phyloP scores from a whole-genome alignment of 2,329 filamentous ascomycete genomes.

The Thielaviopsis punctulata region DNA sequence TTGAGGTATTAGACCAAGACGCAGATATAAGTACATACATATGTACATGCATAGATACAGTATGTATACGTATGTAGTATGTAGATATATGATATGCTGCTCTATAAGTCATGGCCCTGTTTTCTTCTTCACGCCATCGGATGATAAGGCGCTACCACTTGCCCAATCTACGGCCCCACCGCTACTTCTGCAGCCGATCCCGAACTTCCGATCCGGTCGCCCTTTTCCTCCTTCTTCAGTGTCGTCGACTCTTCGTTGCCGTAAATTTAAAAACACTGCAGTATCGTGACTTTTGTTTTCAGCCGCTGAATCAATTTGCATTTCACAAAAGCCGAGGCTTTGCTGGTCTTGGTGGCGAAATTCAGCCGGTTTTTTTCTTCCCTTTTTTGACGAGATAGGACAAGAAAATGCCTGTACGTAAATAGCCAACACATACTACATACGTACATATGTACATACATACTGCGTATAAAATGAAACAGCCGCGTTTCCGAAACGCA shows the following conservation, averaged over 20 bases:
- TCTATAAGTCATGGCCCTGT: background rate
- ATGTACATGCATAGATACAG: no score
- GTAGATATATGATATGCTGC: background rate
- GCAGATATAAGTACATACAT: background rate
- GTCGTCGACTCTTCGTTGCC: background rate
- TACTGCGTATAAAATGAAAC: no score
- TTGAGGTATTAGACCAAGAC: background rate
- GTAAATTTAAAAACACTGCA: background rate
- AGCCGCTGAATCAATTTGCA: no score
- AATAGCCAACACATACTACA: background rate
- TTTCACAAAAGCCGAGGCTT: background rate
- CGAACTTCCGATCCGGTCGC: slow-evolving; percentile 1
- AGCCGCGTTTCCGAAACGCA: background rate
- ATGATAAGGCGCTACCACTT: background rate
- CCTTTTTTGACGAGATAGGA: no score
- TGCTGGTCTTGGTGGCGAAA: background rate
- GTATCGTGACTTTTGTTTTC: background rate
- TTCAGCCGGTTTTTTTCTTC: background rate
- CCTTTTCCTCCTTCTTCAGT: background rate
- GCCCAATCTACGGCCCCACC: background rate
- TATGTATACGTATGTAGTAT: no score
- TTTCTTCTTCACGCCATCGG: background rate
- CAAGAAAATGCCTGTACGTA: background rate
- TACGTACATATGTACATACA: no score
- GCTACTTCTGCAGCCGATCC: background rate